Conservation (phyloP, 2,329 filamentous ascomycete species). For the Leptographium galeiforme region DNA sequence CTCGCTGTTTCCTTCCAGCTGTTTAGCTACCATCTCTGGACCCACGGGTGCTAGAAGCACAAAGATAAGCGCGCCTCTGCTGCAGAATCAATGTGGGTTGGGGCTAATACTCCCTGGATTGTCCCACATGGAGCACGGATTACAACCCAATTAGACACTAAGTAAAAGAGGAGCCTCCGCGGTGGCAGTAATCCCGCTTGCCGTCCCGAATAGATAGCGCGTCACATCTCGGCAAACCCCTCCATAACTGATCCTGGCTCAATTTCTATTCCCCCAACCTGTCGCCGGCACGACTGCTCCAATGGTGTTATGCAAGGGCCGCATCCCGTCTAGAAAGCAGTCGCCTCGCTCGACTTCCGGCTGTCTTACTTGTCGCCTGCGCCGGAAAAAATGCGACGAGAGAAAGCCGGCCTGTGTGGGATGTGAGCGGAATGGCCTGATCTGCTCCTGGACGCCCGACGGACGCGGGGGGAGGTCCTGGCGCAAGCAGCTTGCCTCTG, state of each 20-base stretch:
- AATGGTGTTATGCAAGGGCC: background rate
- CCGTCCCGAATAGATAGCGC: too few species aligned
- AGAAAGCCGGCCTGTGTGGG: background rate
- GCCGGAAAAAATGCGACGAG: background rate
- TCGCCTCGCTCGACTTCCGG: background rate
- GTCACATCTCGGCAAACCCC: background rate
- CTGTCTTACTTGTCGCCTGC: background rate
- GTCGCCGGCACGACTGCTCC: background rate
- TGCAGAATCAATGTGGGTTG: too few species aligned
- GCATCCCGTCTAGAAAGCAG: background rate
- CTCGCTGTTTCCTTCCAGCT: background rate
- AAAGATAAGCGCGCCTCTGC: background rate
- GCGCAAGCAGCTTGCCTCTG: background rate
- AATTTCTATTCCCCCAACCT: background rate
- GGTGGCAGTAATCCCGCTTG: too few species aligned
- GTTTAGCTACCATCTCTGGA: background rate
- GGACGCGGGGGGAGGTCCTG: background rate
- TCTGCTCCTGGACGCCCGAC: background rate
- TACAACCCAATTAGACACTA: too few species aligned
- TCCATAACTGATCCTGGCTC: background rate
- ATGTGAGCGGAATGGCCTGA: background rate
- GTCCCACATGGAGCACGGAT: too few species aligned
- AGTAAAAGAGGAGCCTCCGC: too few species aligned
- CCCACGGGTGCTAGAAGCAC: background rate
- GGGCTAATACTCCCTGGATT: too few species aligned